Evolutionary conservation across 192 early-diverging fungal species (phyloP).

Genomic region (Coemansia sp.): DNA sequence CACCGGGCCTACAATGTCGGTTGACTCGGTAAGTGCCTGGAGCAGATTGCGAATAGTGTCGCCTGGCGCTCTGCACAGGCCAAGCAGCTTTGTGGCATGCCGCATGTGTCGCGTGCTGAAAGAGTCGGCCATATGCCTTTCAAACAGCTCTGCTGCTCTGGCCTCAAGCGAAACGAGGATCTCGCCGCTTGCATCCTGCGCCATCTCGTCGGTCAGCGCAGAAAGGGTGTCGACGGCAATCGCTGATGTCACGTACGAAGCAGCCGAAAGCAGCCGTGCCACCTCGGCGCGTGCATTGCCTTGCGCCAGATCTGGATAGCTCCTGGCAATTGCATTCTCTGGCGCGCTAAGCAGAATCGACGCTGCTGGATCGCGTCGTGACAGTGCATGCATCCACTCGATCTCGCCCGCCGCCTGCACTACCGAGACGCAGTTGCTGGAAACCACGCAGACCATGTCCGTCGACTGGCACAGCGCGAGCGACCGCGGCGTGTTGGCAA

Average conservation of each 20-base stretch:
- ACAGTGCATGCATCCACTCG: slow-evolving; percentile 43
- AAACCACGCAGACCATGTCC: slow-evolving; percentile 33
- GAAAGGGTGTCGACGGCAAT: slow-evolving; percentile 16
- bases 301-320: slow-evolving; percentile 30
- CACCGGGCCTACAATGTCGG: slow-evolving; percentile 1
- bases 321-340: not conserved
- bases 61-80: slow-evolving; percentile 23
- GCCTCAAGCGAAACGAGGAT: slow-evolving; percentile 43
- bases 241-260: slow-evolving; percentile 15
- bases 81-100: slow-evolving; percentile 21
- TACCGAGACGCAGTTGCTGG: slow-evolving; percentile 15
- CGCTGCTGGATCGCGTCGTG: slow-evolving; percentile 20
- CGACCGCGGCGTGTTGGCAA: slow-evolving; percentile 26
- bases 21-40: slow-evolving; percentile 23
- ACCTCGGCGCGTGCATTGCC: slow-evolving; percentile 24
- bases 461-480: slow-evolving; percentile 35
- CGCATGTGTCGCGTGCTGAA: slow-evolving; percentile 15
- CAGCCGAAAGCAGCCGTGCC: slow-evolving; percentile 24
- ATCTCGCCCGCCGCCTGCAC: slow-evolving; percentile 30
- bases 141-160: slow-evolving; percentile 45
- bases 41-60: slow-evolving; percentile 24
- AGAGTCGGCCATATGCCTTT: slow-evolving; percentile 18
- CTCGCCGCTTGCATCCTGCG: slow-evolving; percentile 37
- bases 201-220: slow-evolving; percentile 28
- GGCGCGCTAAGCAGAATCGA: slow-evolving; percentile 39